Evolutionary conservation across 306 rosid species (phyloP).

Genomic region (Cucurbita maxima): DNA sequence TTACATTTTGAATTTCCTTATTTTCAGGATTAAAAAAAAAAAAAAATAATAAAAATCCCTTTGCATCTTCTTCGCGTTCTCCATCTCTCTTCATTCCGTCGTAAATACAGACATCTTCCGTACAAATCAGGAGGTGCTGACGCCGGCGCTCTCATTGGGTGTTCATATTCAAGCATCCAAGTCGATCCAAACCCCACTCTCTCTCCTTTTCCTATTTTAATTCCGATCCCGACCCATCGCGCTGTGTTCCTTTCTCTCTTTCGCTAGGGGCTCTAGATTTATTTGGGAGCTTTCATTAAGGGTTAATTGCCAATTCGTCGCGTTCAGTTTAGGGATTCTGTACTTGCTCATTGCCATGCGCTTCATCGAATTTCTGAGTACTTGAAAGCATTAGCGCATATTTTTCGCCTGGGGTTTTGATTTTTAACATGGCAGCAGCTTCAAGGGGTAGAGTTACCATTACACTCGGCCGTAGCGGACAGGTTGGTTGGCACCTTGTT

Average conservation of each 20-base stretch:
- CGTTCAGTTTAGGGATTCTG: constrained; percentile 17
- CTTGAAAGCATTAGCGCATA: constrained; percentile 2
- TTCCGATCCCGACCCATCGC: background rate
- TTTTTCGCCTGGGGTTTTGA: constrained; percentile 38
- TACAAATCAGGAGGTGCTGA: background rate
- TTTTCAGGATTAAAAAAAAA: no score
- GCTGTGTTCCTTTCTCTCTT: background rate
- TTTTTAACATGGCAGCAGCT: constrained; percentile 41
- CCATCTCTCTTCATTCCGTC: background rate
- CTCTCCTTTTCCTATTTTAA: background rate
- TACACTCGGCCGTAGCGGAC: constrained; percentile 80
- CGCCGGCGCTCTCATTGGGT: background rate
- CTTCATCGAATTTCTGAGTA: background rate
- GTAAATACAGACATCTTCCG: background rate
- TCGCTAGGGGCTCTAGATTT: background rate
- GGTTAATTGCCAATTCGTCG: constrained; percentile 3
- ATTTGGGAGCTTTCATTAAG: constrained; percentile 8
- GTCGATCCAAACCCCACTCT: background rate
- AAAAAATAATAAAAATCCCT: background rate
- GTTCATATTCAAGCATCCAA: background rate
- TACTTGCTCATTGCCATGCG: background rate
- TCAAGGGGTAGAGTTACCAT: constrained; percentile 73
- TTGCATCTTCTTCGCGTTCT: background rate
- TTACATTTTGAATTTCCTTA: background rate
- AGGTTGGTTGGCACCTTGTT: constrained; percentile 27